Conservation (phyloP, 169 alveolate species). For the Plasmodium relictum region DNA sequence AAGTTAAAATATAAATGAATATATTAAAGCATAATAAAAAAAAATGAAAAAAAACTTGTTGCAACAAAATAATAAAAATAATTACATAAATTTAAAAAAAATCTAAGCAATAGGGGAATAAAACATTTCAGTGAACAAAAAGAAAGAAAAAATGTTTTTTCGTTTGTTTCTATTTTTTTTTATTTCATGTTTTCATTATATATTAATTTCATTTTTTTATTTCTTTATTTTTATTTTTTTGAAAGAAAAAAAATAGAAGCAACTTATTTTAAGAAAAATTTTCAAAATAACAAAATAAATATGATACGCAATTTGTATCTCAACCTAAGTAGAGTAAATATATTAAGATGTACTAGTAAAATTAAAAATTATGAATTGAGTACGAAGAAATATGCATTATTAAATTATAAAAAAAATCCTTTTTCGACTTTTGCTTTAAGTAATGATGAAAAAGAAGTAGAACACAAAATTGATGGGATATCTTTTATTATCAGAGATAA, state of each 20-base stretch:
- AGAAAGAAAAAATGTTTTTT: too few species aligned
- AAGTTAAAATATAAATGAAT: too few species aligned
- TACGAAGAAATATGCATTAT: background rate
- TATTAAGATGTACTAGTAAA: background rate
- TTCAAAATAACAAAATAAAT: background rate
- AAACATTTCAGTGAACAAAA: too few species aligned
- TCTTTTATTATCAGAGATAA: slow-evolving; percentile 31
- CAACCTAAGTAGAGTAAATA: background rate
- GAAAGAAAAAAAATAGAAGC: background rate
- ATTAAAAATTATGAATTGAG: background rate
- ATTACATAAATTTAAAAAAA: too few species aligned
- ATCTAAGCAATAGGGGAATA: too few species aligned
- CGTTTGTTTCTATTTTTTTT: too few species aligned
- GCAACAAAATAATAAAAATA: too few species aligned
- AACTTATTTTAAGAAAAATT: background rate
- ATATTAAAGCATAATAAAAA: too few species aligned
- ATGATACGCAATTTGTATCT: background rate
- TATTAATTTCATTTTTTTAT: too few species aligned
- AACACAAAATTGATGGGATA: slow-evolving; percentile 33
- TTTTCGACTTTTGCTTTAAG: slow-evolving; percentile 13
- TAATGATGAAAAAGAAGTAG: slow-evolving; percentile 14
- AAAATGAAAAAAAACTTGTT: too few species aligned
- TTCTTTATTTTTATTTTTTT: background rate
- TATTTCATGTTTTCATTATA: too few species aligned
- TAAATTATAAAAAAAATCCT: background rate